Evolutionary conservation across 345 rosid species (phyloP).

Genomic region (Eutrema yunnanense): DNA sequence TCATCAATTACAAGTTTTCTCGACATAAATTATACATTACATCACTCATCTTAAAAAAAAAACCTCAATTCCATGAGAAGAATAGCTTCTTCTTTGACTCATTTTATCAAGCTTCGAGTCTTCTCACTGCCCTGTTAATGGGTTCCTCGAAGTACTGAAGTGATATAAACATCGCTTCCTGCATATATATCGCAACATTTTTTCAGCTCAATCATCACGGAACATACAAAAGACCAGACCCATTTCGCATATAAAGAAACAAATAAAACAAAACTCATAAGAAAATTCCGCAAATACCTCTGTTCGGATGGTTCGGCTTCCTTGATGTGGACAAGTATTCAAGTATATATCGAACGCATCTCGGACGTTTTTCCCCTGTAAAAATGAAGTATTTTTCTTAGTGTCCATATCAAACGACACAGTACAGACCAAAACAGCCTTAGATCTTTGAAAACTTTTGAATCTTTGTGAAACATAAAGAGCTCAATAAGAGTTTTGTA

Average conservation of each 20-base stretch:
- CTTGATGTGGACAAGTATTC: slow-evolving; percentile 88
- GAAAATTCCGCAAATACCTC: slow-evolving; percentile 42
- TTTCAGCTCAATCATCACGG: background rate
- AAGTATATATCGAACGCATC: slow-evolving; percentile 61
- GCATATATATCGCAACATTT: slow-evolving; percentile 10
- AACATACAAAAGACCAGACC: background rate
- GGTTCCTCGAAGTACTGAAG: slow-evolving; percentile 92
- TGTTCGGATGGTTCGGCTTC: slow-evolving; percentile 87
- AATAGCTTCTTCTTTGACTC: background rate
- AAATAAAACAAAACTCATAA: background rate
- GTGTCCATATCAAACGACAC: background rate
- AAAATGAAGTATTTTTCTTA: background rate
- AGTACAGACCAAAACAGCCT: background rate
- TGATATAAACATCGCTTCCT: slow-evolving; percentile 84
- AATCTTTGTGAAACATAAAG: background rate
- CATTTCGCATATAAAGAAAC: background rate
- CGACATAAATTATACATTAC: background rate
- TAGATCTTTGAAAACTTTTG: background rate
- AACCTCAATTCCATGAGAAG: background rate
- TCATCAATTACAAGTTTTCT: background rate
- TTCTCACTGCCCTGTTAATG: slow-evolving; percentile 45
- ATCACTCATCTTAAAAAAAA: background rate
- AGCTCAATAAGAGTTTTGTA: background rate
- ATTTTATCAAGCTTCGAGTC: slow-evolving; percentile 17
- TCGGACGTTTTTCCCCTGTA: slow-evolving; percentile 55